Percentiles rank a stretch among this genome's conserved stretches.
phyloP scores from a whole-genome alignment of 441 rosid species.

The Breynia disticha region DNA sequence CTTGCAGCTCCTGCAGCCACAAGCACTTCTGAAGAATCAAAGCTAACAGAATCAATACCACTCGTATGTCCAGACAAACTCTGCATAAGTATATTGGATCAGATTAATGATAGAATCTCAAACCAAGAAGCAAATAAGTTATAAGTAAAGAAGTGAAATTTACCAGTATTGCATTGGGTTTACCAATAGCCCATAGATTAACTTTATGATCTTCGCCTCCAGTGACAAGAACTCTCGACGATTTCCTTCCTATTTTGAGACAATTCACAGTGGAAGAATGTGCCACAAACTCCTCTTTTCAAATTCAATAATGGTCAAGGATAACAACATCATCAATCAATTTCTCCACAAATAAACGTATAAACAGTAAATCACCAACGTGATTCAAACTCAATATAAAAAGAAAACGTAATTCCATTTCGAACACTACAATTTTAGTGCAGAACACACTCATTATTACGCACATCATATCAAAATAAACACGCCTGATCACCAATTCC shows the following conservation, averaged over 20 bases:
- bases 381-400: too few relatives aligned
- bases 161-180: slow-evolving; percentile 93
- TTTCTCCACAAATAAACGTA: too few relatives aligned
- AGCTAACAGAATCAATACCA: slow-evolving; percentile 93
- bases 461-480: too few relatives aligned
- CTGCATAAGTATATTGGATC: slow-evolving; percentile 30
- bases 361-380: too few relatives aligned
- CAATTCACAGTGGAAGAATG: slow-evolving; percentile 94
- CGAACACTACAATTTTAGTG: too few relatives aligned
- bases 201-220: slow-evolving; percentile 99
- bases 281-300: slow-evolving; percentile 96
- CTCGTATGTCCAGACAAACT: slow-evolving; percentile 92
- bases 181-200: slow-evolving; percentile 99
- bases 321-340: slow-evolving; percentile 11
- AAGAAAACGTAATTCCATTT: too few relatives aligned
- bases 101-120: background rate
- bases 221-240: slow-evolving; percentile 86
- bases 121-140: too few relatives aligned
- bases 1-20: slow-evolving; percentile 99
- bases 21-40: slow-evolving; percentile 83
- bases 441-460: too few relatives aligned
- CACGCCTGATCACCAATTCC: background rate
- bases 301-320: slow-evolving; percentile 38
- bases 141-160: slow-evolving; percentile 18
- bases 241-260: slow-evolving; percentile 93